Conservation (phyloP, 176 grass and related monocot species). For the Canna indica region DNA sequence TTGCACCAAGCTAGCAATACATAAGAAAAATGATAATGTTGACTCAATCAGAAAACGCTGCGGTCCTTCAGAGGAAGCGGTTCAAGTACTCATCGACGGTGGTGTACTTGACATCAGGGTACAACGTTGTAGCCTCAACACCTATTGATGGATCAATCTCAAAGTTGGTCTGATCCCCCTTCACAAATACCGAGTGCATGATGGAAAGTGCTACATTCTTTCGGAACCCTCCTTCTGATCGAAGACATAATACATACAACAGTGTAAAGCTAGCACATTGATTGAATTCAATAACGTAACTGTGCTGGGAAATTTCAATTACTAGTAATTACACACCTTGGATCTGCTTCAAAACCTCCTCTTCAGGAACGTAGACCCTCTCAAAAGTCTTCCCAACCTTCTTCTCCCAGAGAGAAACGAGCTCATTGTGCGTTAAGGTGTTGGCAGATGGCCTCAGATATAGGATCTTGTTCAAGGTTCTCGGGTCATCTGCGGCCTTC, state of each 20-base stretch:
- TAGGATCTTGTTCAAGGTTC: background rate
- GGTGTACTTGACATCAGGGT: background rate
- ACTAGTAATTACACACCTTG: background rate
- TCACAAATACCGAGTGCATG: background rate
- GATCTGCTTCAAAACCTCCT: background rate
- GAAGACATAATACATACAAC: no score
- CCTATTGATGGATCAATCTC: background rate
- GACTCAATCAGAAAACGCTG: no score
- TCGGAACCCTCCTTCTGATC: background rate
- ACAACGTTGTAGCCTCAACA: background rate
- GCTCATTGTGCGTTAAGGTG: background rate
- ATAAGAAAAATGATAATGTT: no score
- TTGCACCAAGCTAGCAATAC: no score
- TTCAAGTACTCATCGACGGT: background rate
- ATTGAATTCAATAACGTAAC: background rate
- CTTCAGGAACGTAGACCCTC: background rate
- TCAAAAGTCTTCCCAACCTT: background rate
- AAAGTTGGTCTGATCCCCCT: background rate
- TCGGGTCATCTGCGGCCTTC: background rate
- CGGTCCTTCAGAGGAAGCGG: background rate
- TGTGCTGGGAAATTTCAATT: background rate
- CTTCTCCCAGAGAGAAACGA: background rate
- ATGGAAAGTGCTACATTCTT: background rate
- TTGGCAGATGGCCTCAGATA: background rate
- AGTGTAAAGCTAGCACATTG: background rate